Evolutionary conservation across 176 grass and related monocot species (phyloP).

Genomic region (Musa itinerans): DNA sequence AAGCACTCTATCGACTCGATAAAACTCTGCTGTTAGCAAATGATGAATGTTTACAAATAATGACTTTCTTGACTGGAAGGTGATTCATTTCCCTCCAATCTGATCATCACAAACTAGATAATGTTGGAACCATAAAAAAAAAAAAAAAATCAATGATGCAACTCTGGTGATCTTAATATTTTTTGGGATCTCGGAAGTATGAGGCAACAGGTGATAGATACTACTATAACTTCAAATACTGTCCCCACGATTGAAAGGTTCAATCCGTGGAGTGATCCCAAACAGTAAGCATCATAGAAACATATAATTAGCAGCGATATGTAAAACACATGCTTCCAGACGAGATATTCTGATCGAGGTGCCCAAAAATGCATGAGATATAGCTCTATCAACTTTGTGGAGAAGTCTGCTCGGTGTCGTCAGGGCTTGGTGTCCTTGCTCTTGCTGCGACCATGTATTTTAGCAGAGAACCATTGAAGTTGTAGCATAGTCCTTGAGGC

Average conservation of each 20-base stretch:
- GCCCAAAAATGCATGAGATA: not conserved
- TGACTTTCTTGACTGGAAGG: not conserved
- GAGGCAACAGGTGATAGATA: not conserved
- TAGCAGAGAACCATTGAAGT: not conserved
- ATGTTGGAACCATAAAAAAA: not conserved
- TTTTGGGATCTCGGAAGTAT: not conserved
- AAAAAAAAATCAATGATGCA: not conserved
- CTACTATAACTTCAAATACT: not conserved
- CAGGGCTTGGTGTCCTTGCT: not conserved
- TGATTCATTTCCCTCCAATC: not conserved
- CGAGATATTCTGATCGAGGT: not conserved
- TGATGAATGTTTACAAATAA: no score
- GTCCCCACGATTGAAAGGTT: not conserved
- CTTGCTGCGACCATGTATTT: not conserved
- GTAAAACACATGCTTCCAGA: not conserved
- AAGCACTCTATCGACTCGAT: not conserved
- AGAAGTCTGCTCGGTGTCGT: not conserved
- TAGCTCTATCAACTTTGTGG: not conserved
- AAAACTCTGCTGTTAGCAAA: not conserved
- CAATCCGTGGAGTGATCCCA: not conserved
- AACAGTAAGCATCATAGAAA: not conserved
- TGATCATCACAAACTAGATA: not conserved
- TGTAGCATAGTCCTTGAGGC: not conserved
- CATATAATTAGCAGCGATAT: not conserved
- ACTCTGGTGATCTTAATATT: not conserved